Conservation (phyloP, 2,329 filamentous ascomycete species). For the Aspergillus candidus region DNA sequence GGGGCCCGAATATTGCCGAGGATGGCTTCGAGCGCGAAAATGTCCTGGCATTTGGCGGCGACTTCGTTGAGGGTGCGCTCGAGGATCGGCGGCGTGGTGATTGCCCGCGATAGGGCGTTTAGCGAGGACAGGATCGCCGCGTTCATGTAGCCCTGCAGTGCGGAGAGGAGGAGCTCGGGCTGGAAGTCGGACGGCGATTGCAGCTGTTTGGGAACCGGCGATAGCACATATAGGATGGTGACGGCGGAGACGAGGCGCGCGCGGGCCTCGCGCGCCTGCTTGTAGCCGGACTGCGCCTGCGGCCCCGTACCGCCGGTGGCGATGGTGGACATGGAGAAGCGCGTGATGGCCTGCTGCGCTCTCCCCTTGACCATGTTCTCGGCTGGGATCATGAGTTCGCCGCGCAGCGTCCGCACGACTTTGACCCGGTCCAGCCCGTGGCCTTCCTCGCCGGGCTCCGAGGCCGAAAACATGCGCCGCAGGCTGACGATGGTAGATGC, state of each 20-base stretch:
- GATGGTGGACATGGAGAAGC: conserved; percentile 68
- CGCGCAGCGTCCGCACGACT: conserved; percentile 64
- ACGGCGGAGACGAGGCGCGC: conserved; percentile 67
- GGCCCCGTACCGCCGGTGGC: conserved; percentile 24
- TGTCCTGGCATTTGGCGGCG: conserved; percentile 77
- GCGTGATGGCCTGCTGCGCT: conserved; percentile 72
- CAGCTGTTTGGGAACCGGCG: conserved; percentile 54
- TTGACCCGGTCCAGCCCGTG: conserved; percentile 68
- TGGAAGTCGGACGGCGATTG: conserved; percentile 46
- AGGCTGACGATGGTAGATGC: conserved; percentile 72
- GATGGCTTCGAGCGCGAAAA: conserved; percentile 78
- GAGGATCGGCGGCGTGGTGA: conserved; percentile 73
- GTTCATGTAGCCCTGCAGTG: conserved; percentile 75
- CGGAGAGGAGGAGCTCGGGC: conserved; percentile 66
- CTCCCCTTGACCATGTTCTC: conserved; percentile 68
- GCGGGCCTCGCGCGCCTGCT: conserved; percentile 67
- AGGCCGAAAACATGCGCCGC: conserved; percentile 63
- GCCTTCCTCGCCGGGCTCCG: conserved; percentile 66
- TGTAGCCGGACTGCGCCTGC: conserved; percentile 45
- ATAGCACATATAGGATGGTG: conserved; percentile 72
- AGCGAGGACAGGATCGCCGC: conserved; percentile 73
- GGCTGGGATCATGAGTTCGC: conserved; percentile 61
- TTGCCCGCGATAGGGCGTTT: conserved; percentile 64
- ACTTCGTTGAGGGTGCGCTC: conserved; percentile 79
- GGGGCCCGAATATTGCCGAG: conserved; percentile 64